phyloP scores from a whole-genome alignment of 345 rosid species.

The Carallia brachiata region DNA sequence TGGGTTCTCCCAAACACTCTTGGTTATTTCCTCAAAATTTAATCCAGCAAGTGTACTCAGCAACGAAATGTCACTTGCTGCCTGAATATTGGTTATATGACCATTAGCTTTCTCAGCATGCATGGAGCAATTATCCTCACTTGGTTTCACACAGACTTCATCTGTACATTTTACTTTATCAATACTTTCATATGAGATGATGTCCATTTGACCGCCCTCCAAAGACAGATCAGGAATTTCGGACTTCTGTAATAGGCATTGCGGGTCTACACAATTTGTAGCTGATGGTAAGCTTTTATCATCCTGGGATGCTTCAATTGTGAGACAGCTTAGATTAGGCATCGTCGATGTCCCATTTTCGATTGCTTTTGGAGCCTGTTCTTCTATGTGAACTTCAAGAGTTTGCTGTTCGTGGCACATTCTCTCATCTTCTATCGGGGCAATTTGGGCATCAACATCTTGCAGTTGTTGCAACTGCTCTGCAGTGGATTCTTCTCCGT shows the following conservation, averaged over 20 bases:
- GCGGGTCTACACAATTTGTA: constrained; percentile 21
- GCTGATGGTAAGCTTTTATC: constrained; percentile 31
- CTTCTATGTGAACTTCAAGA: constrained; percentile 29
- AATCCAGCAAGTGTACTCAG: constrained; percentile 53
- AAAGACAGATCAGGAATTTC: constrained; percentile 25
- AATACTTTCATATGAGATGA: constrained; percentile 31
- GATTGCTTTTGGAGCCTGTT: constrained; percentile 18
- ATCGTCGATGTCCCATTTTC: constrained; percentile 20
- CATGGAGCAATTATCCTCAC: constrained; percentile 20
- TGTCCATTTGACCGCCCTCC: constrained; percentile 34
- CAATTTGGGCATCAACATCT: constrained; percentile 34
- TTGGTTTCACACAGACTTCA: constrained; percentile 28
- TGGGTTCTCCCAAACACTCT: constrained; percentile 51
- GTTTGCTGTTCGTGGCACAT: constrained; percentile 20
- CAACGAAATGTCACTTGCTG: constrained; percentile 49
- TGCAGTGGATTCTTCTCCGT: constrained; percentile 29
- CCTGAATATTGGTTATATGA: constrained; percentile 19
- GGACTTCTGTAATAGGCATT: constrained; percentile 24
- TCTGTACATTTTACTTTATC: constrained; percentile 19
- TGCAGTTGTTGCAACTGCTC: constrained; percentile 25
- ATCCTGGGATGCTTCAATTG: constrained; percentile 17
- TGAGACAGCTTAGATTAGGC: constrained; percentile 13
- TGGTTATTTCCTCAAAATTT: constrained; percentile 39
- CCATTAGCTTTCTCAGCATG: constrained; percentile 37
- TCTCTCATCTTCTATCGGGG: constrained; percentile 25